Percentiles rank a stretch among this genome's conserved stretches.
Conservation (phyloP, 2,329 filamentous ascomycete genomes). For the Boeremia exigua region DNA sequence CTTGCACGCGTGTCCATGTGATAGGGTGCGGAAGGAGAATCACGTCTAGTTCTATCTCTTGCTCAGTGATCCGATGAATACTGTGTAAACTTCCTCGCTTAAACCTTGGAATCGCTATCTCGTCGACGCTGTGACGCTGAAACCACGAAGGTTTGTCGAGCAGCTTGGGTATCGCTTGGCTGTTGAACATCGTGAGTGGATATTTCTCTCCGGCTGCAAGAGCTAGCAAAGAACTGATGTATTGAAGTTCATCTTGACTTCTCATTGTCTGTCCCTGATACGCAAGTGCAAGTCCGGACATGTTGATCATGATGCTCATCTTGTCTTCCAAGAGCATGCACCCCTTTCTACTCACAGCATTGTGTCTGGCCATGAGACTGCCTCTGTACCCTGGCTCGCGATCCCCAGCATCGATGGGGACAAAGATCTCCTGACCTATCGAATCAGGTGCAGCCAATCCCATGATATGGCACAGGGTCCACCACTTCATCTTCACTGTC, state of each 20-base stretch:
- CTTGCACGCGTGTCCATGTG: not conserved
- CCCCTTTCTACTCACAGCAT: slow-evolving; percentile 14
- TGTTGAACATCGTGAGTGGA: slow-evolving; percentile 19
- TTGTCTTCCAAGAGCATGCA: slow-evolving; percentile 17
- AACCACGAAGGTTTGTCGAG: slow-evolving; percentile 16
- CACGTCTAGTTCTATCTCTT: slow-evolving; percentile 19
- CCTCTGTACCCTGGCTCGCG: slow-evolving; percentile 8
- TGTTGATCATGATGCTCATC: slow-evolving; percentile 25
- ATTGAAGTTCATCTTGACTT: slow-evolving; percentile 16
- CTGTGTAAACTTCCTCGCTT: not conserved
- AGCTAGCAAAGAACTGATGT: slow-evolving; percentile 13
- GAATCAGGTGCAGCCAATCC: not conserved
- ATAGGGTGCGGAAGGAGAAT: slow-evolving; percentile 9
- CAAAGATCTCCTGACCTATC: slow-evolving; percentile 5
- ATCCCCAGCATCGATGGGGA: slow-evolving; percentile 1
- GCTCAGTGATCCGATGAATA: slow-evolving; percentile 14
- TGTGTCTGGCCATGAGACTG: slow-evolving; percentile 23
- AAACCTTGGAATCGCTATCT: slow-evolving; percentile 14
- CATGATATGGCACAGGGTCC: slow-evolving; percentile 12
- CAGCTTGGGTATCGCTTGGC: not conserved
- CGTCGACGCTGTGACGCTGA: not conserved
- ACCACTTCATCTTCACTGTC: slow-evolving; percentile 23
- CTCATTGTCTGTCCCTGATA: slow-evolving; percentile 8
- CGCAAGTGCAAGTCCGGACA: slow-evolving; percentile 19
- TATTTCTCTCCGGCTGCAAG: slow-evolving; percentile 22